Conservation (phyloP, 345 rosid genomes). For the Orychophragmus violaceus region DNA sequence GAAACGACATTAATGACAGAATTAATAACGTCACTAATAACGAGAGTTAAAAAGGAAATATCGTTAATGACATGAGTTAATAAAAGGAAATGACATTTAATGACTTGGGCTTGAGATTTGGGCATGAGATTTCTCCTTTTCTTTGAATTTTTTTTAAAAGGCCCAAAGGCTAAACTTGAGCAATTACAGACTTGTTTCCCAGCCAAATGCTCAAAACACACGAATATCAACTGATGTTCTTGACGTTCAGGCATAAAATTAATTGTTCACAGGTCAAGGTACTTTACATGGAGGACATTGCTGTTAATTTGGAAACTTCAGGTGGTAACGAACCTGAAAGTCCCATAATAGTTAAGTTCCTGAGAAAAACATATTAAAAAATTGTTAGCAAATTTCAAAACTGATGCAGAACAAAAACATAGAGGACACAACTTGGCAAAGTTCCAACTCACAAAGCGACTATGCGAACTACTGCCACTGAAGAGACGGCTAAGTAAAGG, state of each 20-base stretch:
- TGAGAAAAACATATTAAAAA: constrained; percentile 30
- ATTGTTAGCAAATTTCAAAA: constrained; percentile 9
- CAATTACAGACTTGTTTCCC: constrained; percentile 61
- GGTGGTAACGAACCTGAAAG: constrained; percentile 66
- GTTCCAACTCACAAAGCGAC: constrained; percentile 55
- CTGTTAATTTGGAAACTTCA: constrained; percentile 54
- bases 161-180: too few relatives aligned
- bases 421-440: too few relatives aligned
- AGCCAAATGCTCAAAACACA: constrained; percentile 50
- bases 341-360: constrained; percentile 71
- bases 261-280: background rate
- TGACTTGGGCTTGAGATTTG: too few relatives aligned
- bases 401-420: background rate
- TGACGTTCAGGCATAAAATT: background rate
- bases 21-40: too few relatives aligned
- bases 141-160: too few relatives aligned
- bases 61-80: too few relatives aligned
- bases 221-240: background rate
- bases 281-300: constrained; percentile 65
- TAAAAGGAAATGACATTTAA: too few relatives aligned
- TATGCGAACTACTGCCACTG: too few relatives aligned
- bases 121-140: too few relatives aligned
- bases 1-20: too few relatives aligned
- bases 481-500: too few relatives aligned
- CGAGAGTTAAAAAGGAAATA: too few relatives aligned